These are phyloP conservation scores for Tuber melanosporum DNA, from an alignment of 495 filamentous ascomycete species.

Conservation along the genomic window DNA sequence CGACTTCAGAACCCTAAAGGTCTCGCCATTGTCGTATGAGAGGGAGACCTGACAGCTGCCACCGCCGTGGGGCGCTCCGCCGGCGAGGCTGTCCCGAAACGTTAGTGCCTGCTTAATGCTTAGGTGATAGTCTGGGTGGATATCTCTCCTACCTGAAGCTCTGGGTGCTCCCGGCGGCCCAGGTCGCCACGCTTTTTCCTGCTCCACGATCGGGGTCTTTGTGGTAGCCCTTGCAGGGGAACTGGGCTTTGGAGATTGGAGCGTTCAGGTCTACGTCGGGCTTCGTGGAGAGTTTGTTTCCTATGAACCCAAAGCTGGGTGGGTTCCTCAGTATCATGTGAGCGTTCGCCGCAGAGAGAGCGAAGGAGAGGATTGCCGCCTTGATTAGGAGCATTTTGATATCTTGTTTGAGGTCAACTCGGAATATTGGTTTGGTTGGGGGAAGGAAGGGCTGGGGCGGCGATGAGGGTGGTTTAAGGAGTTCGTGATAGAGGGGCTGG, in stretches of 20 bases:
- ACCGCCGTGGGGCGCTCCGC: slow-evolving; percentile 41
- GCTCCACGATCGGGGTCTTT: slow-evolving; percentile 46
- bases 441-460: background rate
- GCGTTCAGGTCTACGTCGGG: slow-evolving; percentile 55
- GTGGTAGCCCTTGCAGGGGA: slow-evolving; percentile 62
- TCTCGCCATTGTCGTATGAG: slow-evolving; percentile 44
- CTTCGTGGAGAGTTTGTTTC: slow-evolving; percentile 48
- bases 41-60: slow-evolving; percentile 48
- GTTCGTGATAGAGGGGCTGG: background rate
- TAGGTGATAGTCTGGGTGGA: background rate
- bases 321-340: slow-evolving; percentile 58
- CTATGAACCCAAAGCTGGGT: slow-evolving; percentile 51
- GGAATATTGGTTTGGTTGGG: background rate
- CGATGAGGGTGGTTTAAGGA: background rate
- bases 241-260: slow-evolving; percentile 55
- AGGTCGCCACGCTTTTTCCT: slow-evolving; percentile 48
- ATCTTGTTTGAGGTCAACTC: background rate
- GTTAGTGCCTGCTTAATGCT: background rate
- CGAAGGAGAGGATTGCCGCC: slow-evolving; percentile 30
- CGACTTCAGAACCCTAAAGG: slow-evolving; percentile 44
- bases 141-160: slow-evolving; percentile 46
- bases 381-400: background rate
- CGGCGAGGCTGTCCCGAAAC: slow-evolving; percentile 38
- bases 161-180: slow-evolving; percentile 52
- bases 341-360: slow-evolving; percentile 43